Base-by-base conservation (phyloP, 192 early-diverging fungal genomes). In the Podila verticillata region DNA sequence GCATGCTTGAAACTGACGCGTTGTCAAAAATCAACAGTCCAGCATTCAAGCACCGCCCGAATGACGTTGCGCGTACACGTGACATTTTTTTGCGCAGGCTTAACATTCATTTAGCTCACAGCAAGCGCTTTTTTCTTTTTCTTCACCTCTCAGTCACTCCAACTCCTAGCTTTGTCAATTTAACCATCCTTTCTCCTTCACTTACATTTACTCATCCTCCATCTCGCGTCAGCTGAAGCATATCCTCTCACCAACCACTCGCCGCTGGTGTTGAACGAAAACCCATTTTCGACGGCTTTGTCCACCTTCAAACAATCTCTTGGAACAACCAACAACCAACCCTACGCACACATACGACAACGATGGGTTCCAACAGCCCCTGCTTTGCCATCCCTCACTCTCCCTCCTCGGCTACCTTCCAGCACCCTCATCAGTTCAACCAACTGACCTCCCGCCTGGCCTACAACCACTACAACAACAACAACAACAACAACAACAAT, bases 321-420 rank as follows among this genome's bases (percentile, higher is more conserved):
- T 44, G 39, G 39, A 44, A 15, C 39, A 39, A 44, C 39, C 36
- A 8, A 44, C 20, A 30, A 13, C 20, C 2, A 54, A 22, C 20
- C 51, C 9, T 26, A 54, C 51, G 22, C 51, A 24, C 51, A 54
- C 4, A 51, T 8, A 54, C 51, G 10, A 5, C 36, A 19, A 48
- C 36, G 71, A 79, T 79, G 75, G 65, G 75, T 79, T 62, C 61
- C 28, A 68, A 79, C 68, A 79, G 75, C 70, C 75, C 75, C 48
- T 79, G 75, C 69, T 79, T 79, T 29, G 75, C 75, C 44, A 79
- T 79, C 49, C 75, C 75, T 31, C 75, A 79, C 64, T 79, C 75
- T 59, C 75, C 75, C 54, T 68, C 73, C 32, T 77, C 74, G 35
- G 75, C 51, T 54, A 26, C 75, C 58, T 79, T 79, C 63, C 75